Evolutionary conservation across 2,329 filamentous ascomycete species (phyloP).

Genomic region (Cercospora berteroae): DNA sequence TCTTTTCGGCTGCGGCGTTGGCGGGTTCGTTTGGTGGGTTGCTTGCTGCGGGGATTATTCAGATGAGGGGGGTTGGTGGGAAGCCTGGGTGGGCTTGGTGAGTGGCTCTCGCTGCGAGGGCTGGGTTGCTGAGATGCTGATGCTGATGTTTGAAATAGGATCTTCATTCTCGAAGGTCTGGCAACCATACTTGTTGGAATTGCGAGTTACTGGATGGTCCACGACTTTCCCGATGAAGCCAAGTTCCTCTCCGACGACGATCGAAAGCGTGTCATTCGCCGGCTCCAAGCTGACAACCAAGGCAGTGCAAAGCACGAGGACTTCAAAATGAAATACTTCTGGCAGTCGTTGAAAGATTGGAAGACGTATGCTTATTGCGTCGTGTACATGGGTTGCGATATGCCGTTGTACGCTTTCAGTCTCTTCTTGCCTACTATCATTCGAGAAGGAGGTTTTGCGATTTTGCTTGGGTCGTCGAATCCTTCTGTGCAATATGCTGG

Average conservation of each 20-base stretch:
- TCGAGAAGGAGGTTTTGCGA: slow-evolving; percentile 62
- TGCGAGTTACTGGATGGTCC: slow-evolving; percentile 71
- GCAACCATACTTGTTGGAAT: slow-evolving; percentile 68
- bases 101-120: background rate
- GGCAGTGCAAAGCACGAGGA: slow-evolving; percentile 70
- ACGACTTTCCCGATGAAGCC: slow-evolving; percentile 74
- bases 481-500: slow-evolving; percentile 76
- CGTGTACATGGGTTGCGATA: slow-evolving; percentile 75
- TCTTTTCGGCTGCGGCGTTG: slow-evolving; percentile 78
- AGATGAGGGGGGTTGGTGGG: slow-evolving; percentile 64
- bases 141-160: background rate
- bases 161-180: slow-evolving; percentile 55
- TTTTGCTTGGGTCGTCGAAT: slow-evolving; percentile 65
- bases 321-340: slow-evolving; percentile 71
- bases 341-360: slow-evolving; percentile 73
- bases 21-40: slow-evolving; percentile 76
- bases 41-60: slow-evolving; percentile 66
- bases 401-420: slow-evolving; percentile 71
- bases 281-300: slow-evolving; percentile 70
- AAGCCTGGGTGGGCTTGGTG: slow-evolving; percentile 28
- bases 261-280: slow-evolving; percentile 67
- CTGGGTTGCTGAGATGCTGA: too few relatives aligned
- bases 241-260: slow-evolving; percentile 68
- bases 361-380: slow-evolving; percentile 75
- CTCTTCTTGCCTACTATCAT: slow-evolving; percentile 81